Conservation (phyloP, 176 grass and related monocot genomes). For the Oryza australiensis region DNA sequence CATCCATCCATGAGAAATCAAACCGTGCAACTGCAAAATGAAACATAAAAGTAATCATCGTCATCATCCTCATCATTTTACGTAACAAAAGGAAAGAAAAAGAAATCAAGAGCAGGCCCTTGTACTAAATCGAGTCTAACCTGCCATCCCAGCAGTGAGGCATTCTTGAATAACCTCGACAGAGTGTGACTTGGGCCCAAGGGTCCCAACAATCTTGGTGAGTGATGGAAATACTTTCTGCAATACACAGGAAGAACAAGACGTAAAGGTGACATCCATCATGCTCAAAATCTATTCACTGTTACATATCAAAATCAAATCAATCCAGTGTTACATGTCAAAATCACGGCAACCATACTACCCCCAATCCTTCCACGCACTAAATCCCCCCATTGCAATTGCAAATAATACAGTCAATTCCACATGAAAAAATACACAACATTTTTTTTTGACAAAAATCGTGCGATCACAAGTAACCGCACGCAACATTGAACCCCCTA, state of each 20-base stretch:
- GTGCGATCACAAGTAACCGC: background rate
- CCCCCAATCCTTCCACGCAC: background rate
- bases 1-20: slow-evolving; percentile 87
- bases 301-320: background rate
- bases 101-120: background rate
- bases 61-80: background rate
- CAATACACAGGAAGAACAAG: background rate
- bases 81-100: background rate
- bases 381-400: background rate
- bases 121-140: slow-evolving; percentile 24
- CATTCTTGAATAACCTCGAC: slow-evolving; percentile 85
- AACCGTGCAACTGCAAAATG: slow-evolving; percentile 78
- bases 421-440: background rate
- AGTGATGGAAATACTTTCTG: slow-evolving; percentile 91
- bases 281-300: background rate
- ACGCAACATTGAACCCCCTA: background rate
- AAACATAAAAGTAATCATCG: slow-evolving; percentile 35
- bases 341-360: background rate
- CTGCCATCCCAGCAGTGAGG: slow-evolving; percentile 93
- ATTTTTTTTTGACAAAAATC: background rate
- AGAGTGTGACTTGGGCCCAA: slow-evolving; percentile 75
- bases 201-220: slow-evolving; percentile 94
- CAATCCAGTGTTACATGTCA: background rate
- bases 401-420: background rate
- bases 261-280: background rate